A percentile compares a stretch with the other conserved stretches of the same genome.
Conservation (phyloP, 2,329 filamentous ascomycete genomes). For the Colletotrichum aenigma region DNA sequence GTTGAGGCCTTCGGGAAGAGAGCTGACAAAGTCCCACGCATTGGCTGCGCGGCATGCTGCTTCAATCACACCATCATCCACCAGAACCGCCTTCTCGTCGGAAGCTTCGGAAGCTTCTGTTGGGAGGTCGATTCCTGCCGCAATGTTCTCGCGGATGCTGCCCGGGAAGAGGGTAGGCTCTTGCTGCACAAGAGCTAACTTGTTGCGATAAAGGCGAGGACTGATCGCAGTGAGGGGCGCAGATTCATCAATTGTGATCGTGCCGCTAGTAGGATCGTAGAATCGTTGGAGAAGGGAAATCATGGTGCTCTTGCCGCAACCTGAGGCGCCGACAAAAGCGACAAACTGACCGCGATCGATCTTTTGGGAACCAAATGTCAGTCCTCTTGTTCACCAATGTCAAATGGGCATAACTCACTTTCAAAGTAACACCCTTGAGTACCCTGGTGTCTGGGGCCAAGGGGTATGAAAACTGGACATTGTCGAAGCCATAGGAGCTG, state of each 20-base stretch:
- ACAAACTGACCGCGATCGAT: constrained; percentile 26
- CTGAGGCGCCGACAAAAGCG: constrained; percentile 59
- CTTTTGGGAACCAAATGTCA: constrained; percentile 28
- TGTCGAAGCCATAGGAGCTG: constrained; percentile 28
- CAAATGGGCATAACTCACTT: neutral
- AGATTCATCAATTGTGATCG: neutral
- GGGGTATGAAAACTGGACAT: constrained; percentile 57
- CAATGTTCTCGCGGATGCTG: constrained; percentile 61
- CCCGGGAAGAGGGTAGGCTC: constrained; percentile 31
- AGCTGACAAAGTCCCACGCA: constrained; percentile 59
- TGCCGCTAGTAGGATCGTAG: constrained; percentile 6
- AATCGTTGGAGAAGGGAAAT: constrained; percentile 53
- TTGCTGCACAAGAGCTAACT: constrained; percentile 10
- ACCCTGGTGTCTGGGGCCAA: constrained; percentile 29
- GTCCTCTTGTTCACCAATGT: constrained; percentile 41
- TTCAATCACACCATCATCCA: constrained; percentile 44
- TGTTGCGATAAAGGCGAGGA: neutral
- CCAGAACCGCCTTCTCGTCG: neutral
- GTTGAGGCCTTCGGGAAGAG: constrained; percentile 59
- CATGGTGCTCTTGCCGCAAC: constrained; percentile 65
- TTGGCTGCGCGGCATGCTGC: constrained; percentile 58
- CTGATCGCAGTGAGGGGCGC: neutral
- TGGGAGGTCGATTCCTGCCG: constrained; percentile 42
- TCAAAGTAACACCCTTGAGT: constrained; percentile 31
- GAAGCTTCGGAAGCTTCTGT: neutral